Conservation (phyloP, 805 yeast species). For the Cyberlindnera lachancei region DNA sequence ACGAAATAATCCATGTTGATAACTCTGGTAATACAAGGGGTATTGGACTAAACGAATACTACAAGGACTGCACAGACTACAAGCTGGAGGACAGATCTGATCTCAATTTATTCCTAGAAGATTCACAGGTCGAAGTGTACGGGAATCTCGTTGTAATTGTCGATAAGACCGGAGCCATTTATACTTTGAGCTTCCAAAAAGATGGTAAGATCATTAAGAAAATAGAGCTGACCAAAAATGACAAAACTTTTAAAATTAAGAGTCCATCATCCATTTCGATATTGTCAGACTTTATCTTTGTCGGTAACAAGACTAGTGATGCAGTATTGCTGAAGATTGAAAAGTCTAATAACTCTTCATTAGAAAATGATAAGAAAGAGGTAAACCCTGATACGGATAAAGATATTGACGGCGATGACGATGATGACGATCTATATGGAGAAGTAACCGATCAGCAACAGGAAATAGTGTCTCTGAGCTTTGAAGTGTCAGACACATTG, state of each 20-base stretch:
- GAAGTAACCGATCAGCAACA: constrained; percentile 21
- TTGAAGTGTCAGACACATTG: constrained; percentile 45
- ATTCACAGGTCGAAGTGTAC: constrained; percentile 32
- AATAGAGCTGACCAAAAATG: constrained; percentile 11
- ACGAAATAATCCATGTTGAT: constrained; percentile 73
- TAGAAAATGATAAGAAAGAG: not conserved
- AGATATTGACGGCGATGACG: constrained; percentile 37
- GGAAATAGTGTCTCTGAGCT: constrained; percentile 24
- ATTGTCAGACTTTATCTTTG: constrained; percentile 42
- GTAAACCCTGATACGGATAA: not conserved
- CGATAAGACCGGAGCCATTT: constrained; percentile 26
- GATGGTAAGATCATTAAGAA: constrained; percentile 32
- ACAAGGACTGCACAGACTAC: constrained; percentile 33
- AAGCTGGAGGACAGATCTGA: constrained; percentile 39
- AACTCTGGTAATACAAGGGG: constrained; percentile 64
- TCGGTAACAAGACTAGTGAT: constrained; percentile 56
- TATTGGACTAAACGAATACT: constrained; percentile 52
- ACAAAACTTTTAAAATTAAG: not conserved
- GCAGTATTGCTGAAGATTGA: constrained; percentile 34
- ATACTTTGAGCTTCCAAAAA: constrained; percentile 22
- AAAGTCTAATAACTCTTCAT: not conserved
- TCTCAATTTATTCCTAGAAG: constrained; percentile 49
- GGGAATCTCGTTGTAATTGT: constrained; percentile 30
- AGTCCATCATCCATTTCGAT: constrained; percentile 29
- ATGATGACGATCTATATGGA: constrained; percentile 35